These are phyloP conservation scores for Elsinoe australis DNA, from an alignment of 2,329 filamentous ascomycete genomes.

Conservation along the genomic window DNA sequence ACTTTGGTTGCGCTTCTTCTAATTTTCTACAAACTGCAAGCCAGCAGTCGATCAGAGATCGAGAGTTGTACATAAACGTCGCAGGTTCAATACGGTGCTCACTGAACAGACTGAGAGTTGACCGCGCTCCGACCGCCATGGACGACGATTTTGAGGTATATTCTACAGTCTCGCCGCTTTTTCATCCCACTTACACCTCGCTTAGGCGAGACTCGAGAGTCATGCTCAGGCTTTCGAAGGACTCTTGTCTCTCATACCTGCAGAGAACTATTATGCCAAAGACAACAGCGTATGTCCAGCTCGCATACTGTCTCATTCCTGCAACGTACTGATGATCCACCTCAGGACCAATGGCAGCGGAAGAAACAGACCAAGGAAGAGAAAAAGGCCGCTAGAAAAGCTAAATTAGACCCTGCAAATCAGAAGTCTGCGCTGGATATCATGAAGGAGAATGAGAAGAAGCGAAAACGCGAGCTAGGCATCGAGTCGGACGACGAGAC, in stretches of 20 bases:
- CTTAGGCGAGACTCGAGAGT: constrained; percentile 47
- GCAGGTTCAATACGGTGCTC: background rate
- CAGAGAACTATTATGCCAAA: constrained; percentile 74
- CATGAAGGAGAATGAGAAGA: constrained; percentile 37
- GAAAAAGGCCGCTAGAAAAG: constrained; percentile 70
- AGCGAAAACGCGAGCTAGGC: constrained; percentile 47
- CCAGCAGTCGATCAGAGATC: no score
- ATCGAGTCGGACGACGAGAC: constrained; percentile 41
- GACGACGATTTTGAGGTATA: constrained; percentile 22
- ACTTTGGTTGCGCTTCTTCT: no score
- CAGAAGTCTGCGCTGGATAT: constrained; percentile 88
- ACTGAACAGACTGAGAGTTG: background rate
- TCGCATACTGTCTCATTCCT: constrained; percentile 19
- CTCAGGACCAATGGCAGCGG: constrained; percentile 82
- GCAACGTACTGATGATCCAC: constrained; percentile 19
- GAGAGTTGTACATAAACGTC: no score
- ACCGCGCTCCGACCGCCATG: constrained; percentile 11
- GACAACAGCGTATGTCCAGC: constrained; percentile 65
- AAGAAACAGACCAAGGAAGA: constrained; percentile 95
- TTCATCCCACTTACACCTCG: constrained; percentile 17
- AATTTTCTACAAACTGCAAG: no score
- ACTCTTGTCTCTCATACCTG: constrained; percentile 77
- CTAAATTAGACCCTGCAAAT: constrained; percentile 86
- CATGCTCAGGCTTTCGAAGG: constrained; percentile 75
- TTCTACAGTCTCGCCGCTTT: constrained; percentile 23